A percentile compares a stretch with the other conserved stretches of the same genome.
phyloP scores from a whole-genome alignment of 2,329 filamentous ascomycete genomes.

The Uncinocarpus reesii region DNA sequence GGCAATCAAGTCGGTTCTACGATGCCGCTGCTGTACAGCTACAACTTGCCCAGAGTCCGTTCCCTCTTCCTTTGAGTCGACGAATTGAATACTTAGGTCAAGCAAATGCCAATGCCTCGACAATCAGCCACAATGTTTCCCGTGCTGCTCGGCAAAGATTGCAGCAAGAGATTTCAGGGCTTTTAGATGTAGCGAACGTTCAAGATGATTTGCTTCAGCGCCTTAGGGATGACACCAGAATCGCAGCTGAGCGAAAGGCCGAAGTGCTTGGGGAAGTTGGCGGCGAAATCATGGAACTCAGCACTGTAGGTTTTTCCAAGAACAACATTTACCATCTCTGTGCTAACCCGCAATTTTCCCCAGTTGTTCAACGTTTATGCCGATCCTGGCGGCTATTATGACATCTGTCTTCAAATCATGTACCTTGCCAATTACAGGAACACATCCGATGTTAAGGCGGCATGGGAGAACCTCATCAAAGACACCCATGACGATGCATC shows the following conservation, averaged over 20 bases:
- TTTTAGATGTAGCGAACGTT: slow-evolving; percentile 87
- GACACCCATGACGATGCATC: slow-evolving; percentile 52
- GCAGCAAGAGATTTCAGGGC: slow-evolving; percentile 70
- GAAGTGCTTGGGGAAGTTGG: slow-evolving; percentile 61
- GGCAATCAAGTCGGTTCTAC: slow-evolving; percentile 70
- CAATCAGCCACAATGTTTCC: slow-evolving; percentile 63
- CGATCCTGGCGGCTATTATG: slow-evolving; percentile 84
- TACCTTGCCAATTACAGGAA: slow-evolving; percentile 86
- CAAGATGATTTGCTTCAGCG: slow-evolving; percentile 83
- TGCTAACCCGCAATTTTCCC: not conserved
- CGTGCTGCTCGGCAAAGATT: slow-evolving; percentile 75
- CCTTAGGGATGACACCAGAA: slow-evolving; percentile 60
- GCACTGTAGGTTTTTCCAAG: slow-evolving; percentile 49
- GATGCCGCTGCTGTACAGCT: slow-evolving; percentile 81
- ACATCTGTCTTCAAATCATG: slow-evolving; percentile 86
- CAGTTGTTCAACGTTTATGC: slow-evolving; percentile 90
- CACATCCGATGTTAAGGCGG: slow-evolving; percentile 67
- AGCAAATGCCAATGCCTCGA: slow-evolving; percentile 85
- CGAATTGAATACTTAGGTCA: slow-evolving; percentile 82
- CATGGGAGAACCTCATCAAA: slow-evolving; percentile 74
- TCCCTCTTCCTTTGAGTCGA: slow-evolving; percentile 66
- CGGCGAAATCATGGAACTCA: slow-evolving; percentile 65
- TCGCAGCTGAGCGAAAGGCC: slow-evolving; percentile 52
- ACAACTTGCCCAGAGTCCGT: slow-evolving; percentile 71
- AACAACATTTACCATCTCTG: not conserved